Base-by-base conservation (phyloP, 768 basidiomycete genomes). In the Pleurotus sapidus region DNA sequence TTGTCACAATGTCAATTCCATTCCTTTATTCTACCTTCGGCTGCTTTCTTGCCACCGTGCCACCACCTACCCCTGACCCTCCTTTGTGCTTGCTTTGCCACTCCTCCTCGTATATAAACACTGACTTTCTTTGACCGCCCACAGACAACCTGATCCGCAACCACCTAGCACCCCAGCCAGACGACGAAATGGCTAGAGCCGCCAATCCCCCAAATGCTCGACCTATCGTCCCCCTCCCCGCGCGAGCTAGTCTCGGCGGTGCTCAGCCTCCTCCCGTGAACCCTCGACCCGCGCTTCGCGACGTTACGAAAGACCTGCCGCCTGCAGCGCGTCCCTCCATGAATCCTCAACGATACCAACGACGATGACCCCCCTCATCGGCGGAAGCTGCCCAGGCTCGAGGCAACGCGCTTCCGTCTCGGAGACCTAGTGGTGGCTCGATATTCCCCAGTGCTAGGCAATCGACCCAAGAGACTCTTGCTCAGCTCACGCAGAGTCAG, bases 131-230 rank as follows among this genome's bases (percentile, higher is more conserved):
- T 70, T 34, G 30, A 34, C 9, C 30, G 9, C 30, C 27, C 67
- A 30, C 65, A 64, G 37, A 62, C 68, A 46, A 70, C 68, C 46
- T 20, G 51, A 54, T 64, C 9, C 62, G 62, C 39, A 55, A 24
- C 57, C 56, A 58, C 56, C 61, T n/a, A 12, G 42, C 56, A 53
- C 60, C 47, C 30, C 59, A 59, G 27, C 56, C 57, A 7, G 59
- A 23, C 53, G 57, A 37, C 51, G 49, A 18, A 60, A 58, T 30
- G 58, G 55, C 45, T 57, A 27, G 23, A 49, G 18, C 49, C 8
- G 43, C 43, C 15, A 9, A 48, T 18, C 49, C 49, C 17, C 15
- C 49, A 9, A 34, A 25, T 34, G 40, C 51, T n/a, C 15, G 51
- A 25, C 51, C 51, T 8, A 54, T 24, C 15, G 39, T 54, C n/a